These are phyloP conservation scores for Saitozyma sp. DNA, from an alignment of 768 basidiomycete species.

Conservation along the genomic window DNA sequence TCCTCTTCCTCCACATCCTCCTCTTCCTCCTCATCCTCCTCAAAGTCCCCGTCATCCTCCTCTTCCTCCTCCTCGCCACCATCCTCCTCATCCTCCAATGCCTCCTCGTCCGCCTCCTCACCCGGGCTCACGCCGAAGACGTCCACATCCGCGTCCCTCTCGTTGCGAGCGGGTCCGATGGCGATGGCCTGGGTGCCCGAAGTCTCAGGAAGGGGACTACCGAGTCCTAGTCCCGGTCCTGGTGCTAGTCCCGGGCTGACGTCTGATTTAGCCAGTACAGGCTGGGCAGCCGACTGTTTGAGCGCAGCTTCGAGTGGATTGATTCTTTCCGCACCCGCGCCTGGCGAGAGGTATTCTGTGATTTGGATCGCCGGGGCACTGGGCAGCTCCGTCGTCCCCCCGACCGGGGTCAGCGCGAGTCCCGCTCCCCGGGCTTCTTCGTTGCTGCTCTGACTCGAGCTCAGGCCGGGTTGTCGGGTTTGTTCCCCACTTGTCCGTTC, in stretches of 20 bases:
- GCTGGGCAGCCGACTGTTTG: background rate
- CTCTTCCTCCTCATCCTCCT: conserved; percentile 28
- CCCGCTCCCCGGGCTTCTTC: background rate
- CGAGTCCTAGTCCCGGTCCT: too few relatives aligned
- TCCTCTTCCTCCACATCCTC: conserved; percentile 38
- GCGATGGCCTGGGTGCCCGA: background rate
- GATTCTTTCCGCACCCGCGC: background rate
- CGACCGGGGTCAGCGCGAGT: conserved; percentile 24
- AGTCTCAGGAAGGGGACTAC: background rate
- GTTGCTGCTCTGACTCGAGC: conserved; percentile 8
- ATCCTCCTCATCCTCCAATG: conserved; percentile 14
- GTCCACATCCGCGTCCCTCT: conserved; percentile 6
- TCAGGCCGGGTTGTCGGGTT: background rate
- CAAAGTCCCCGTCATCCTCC: conserved; percentile 27
- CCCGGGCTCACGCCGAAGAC: conserved; percentile 19
- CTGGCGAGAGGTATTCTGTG: conserved; percentile 20
- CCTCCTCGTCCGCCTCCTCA: conserved; percentile 8
- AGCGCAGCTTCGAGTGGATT: background rate
- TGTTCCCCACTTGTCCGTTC: background rate
- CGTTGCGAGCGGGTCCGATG: conserved; percentile 1
- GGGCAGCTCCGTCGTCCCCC: conserved; percentile 18
- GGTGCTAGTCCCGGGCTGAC: too few relatives aligned
- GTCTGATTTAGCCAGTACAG: too few relatives aligned
- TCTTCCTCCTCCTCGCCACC: conserved; percentile 34
- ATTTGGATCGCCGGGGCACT: conserved; percentile 38